A percentile compares a stretch with the other conserved stretches of the same genome.
These are phyloP conservation scores for Aegilops tauschii DNA, from an alignment of 176 grass and related monocot species.

Conservation along the genomic window DNA sequence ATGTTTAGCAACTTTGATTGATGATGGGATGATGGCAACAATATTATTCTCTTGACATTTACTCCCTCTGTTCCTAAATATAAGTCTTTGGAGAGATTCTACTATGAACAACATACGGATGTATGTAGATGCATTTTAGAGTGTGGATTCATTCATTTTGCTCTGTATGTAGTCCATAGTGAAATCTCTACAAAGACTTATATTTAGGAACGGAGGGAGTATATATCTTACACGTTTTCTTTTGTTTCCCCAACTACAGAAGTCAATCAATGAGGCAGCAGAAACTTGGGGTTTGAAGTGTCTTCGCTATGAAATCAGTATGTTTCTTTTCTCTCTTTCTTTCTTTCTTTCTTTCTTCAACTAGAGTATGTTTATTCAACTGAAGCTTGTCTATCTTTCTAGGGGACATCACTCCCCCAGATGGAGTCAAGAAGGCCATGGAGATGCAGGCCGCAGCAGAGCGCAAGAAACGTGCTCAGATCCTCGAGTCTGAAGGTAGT, in stretches of 20 bases:
- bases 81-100: no score
- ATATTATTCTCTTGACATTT: no score
- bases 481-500: constrained; percentile 87
- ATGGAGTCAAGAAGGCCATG: constrained; percentile 90
- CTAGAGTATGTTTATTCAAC: neutral
- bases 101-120: no score
- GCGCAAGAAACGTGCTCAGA: constrained; percentile 90
- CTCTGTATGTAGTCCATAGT: no score
- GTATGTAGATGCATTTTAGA: no score
- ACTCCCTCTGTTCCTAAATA: no score
- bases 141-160: no score
- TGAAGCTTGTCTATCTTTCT: neutral
- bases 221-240: no score
- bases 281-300: constrained; percentile 81
- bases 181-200: no score
- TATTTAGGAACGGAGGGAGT: no score
- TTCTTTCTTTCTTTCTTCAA: neutral
- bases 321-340: neutral
- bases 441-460: constrained; percentile 99
- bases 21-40: no score
- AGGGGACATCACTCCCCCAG: constrained; percentile 95
- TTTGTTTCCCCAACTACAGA: constrained; percentile 33
- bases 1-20: no score
- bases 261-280: constrained; percentile 86
- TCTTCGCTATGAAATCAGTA: constrained; percentile 96